phyloP scores from a whole-genome alignment of 768 basidiomycete genomes.

The Kwoniella mangroviensis region DNA sequence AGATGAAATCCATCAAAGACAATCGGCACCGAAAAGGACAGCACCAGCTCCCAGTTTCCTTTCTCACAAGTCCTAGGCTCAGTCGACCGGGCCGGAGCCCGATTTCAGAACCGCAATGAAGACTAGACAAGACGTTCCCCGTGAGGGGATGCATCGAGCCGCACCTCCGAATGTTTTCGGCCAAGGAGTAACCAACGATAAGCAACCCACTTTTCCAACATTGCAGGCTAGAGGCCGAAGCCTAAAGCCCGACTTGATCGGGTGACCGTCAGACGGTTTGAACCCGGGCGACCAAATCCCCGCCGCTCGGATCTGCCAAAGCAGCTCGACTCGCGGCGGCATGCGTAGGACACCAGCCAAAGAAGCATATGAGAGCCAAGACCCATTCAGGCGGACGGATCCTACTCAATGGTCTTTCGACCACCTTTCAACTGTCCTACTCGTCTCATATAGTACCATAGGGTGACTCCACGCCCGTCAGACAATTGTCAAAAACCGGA shows the following conservation, averaged over 20 bases:
- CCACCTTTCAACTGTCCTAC: not conserved
- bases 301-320: slow-evolving; percentile 21
- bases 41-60: slow-evolving; percentile 60
- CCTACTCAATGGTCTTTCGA: not conserved
- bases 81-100: slow-evolving; percentile 56
- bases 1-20: slow-evolving; percentile 7
- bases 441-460: slow-evolving; percentile 26
- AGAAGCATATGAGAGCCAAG: slow-evolving; percentile 12
- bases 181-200: slow-evolving; percentile 58
- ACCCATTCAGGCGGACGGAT: too few relatives aligned
- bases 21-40: slow-evolving; percentile 9
- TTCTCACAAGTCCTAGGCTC: slow-evolving; percentile 62
- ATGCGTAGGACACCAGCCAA: slow-evolving; percentile 7
- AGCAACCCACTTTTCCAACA: slow-evolving; percentile 57
- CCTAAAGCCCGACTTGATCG: slow-evolving; percentile 9
- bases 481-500: slow-evolving; percentile 22
- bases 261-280: not conserved
- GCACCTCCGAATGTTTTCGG: slow-evolving; percentile 58
- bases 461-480: slow-evolving; percentile 12
- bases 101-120: slow-evolving; percentile 56
- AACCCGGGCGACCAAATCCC: not conserved
- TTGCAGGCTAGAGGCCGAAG: slow-evolving; percentile 27
- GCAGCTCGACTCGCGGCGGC: slow-evolving; percentile 10
- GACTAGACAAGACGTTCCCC: slow-evolving; percentile 54
- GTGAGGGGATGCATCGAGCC: slow-evolving; percentile 42